A percentile compares a stretch with the other conserved stretches of the same genome.
phyloP scores from a whole-genome alignment of 2,329 filamentous ascomycete genomes.

The Phoma sp. region DNA sequence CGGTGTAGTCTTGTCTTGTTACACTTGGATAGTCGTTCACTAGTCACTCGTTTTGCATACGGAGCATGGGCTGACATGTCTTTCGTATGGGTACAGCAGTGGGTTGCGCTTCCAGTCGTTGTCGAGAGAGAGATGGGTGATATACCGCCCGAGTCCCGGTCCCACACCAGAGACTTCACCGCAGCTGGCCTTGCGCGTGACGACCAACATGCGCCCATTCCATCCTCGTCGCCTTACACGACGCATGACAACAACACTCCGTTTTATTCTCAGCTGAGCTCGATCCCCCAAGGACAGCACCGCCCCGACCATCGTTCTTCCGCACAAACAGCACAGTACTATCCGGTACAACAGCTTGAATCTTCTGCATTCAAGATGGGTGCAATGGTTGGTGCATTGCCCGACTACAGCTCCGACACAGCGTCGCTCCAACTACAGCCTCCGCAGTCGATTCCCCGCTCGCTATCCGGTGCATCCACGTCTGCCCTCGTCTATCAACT shows the following conservation, averaged over 20 bases:
- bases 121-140: slow-evolving; percentile 51
- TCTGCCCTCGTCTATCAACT: slow-evolving; percentile 51
- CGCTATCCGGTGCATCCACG: slow-evolving; percentile 47
- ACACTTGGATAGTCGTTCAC: slow-evolving; percentile 28
- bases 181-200: slow-evolving; percentile 39
- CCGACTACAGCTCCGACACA: slow-evolving; percentile 41
- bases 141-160: slow-evolving; percentile 39
- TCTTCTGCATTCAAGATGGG: slow-evolving; percentile 45
- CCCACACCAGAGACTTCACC: slow-evolving; percentile 39
- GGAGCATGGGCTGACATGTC: slow-evolving; percentile 51
- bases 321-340: slow-evolving; percentile 30
- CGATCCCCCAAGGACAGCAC: slow-evolving; percentile 36
- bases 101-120: slow-evolving; percentile 50
- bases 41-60: slow-evolving; percentile 23
- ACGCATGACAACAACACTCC: slow-evolving; percentile 36
- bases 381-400: slow-evolving; percentile 45
- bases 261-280: slow-evolving; percentile 48
- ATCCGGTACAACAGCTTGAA: slow-evolving; percentile 36
- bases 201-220: slow-evolving; percentile 23
- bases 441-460: slow-evolving; percentile 37
- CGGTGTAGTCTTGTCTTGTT: slow-evolving; percentile 13
- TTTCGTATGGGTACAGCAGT: slow-evolving; percentile 52
- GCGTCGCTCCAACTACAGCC: slow-evolving; percentile 24
- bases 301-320: slow-evolving; percentile 40
- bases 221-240: slow-evolving; percentile 26